These are phyloP conservation scores for Saitoella complicata DNA, from an alignment of 805 yeast species.

Conservation along the genomic window DNA sequence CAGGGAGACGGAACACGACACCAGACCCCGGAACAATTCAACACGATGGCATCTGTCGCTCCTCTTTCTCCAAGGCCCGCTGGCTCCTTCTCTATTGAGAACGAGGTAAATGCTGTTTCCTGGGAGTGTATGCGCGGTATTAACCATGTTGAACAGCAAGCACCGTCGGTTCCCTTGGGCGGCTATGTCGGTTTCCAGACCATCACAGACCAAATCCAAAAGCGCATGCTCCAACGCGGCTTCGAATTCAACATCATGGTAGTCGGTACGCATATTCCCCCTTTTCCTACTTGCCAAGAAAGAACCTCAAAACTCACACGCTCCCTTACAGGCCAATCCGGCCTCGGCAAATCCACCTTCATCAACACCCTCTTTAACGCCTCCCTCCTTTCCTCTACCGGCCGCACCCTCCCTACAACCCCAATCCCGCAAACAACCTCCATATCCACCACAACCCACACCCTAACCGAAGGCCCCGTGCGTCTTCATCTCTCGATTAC, in stretches of 20 bases:
- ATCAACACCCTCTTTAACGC: conserved; percentile 82
- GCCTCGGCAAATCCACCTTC: conserved; percentile 85
- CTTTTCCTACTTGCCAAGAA: background rate
- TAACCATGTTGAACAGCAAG: no score
- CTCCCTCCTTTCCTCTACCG: conserved; percentile 56
- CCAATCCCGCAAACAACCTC: conserved; percentile 57
- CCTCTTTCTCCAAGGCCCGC: no score
- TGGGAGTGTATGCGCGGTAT: no score
- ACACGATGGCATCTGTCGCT: no score
- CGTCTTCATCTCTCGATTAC: conserved; percentile 67
- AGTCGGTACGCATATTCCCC: conserved; percentile 34
- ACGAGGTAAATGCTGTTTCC: no score
- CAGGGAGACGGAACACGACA: no score
- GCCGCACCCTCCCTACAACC: conserved; percentile 49
- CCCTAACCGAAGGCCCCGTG: background rate
- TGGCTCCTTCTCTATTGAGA: no score
- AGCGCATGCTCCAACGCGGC: conserved; percentile 77
- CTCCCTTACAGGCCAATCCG: conserved; percentile 36
- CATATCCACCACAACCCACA: conserved; percentile 42
- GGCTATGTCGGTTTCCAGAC: conserved; percentile 89
- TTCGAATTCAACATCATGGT: conserved; percentile 89
- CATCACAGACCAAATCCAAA: conserved; percentile 88
- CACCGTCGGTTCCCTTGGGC: no score
- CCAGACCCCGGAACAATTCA: no score
- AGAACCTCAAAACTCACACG: background rate